Base-by-base conservation (phyloP, 2,329 filamentous ascomycete species). In the Colletotrichum australisinense region DNA sequence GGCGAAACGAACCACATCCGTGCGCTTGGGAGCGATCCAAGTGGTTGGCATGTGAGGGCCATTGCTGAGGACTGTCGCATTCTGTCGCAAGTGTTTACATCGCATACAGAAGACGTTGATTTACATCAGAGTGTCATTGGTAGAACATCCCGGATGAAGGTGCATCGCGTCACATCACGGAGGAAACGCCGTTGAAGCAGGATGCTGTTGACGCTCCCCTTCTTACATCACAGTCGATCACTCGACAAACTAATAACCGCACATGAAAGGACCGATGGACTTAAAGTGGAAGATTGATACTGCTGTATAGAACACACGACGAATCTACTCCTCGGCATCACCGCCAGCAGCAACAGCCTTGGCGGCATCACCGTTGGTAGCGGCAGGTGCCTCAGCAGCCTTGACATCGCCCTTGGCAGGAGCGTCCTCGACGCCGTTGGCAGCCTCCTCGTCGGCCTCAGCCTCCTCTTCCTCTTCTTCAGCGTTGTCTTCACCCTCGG, bases 401-500 rank as follows among this genome's bases (percentile, higher is more conserved):
- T 82, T 81, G 75, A 79, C 77, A 32, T 72, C 75, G 24, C 76
- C 76, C 72, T 81, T 81, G 67, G 72, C 76, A 2, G 78, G 74
- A 9, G 75, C 77, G 19, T 76, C 74, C 22, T 81, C 73, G 19
- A 67, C 74, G 35, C 72, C 72, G 67, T 76, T 75, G 66, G 72
- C 67, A 24, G 58, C 75, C 5, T 76, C 76, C 7, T 77, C 77
- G 3, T 74, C 77, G 6, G 80, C 80, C 1, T 74, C 72, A 35
- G 74, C 72, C 42, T 65, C 77, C 6, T 79, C 80, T 6, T 75
- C 79, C 2, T 76, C 78, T 4, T 75, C 76, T 19, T 78, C 79
- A 2, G 77, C 80, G 4, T 79, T 80, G 5, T 77, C 81, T 7
- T 82, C 81, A 0, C 75, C 81, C 12, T 80, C 81, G 1, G 74